phyloP scores from a whole-genome alignment of 2,329 filamentous ascomycete species.

The Coleophoma cylindrospora region DNA sequence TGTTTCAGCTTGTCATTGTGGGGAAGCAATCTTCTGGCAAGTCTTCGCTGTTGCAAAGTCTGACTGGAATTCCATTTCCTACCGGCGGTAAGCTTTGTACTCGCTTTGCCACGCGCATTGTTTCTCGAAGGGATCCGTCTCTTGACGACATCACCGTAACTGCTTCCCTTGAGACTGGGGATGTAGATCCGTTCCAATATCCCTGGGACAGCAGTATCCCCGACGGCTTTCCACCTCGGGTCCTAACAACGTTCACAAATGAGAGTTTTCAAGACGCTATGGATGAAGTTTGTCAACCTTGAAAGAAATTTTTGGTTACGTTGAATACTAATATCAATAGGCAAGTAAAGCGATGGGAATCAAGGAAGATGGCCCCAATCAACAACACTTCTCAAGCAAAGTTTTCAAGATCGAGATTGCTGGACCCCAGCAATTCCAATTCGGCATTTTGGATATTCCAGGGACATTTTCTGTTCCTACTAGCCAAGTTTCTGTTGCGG shows the following conservation, averaged over 20 bases:
- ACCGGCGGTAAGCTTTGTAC: conserved; percentile 28
- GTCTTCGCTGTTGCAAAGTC: conserved; percentile 30
- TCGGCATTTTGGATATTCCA: conserved; percentile 33
- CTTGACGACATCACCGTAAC: conserved; percentile 22
- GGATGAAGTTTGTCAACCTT: conserved; percentile 20
- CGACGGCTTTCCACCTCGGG: conserved; percentile 9
- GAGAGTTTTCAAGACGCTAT: conserved; percentile 25
- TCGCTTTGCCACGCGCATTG: conserved; percentile 32
- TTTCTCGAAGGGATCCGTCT: conserved; percentile 26
- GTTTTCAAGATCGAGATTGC: conserved; percentile 32
- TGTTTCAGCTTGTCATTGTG: conserved; percentile 29
- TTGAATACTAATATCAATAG: conserved; percentile 1
- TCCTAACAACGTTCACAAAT: conserved; percentile 16
- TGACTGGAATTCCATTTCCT: conserved; percentile 33
- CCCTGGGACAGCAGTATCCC: conserved; percentile 15
- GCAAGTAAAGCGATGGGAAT: conserved; percentile 27
- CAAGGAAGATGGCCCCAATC: conserved; percentile 11
- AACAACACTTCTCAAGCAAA: conserved; percentile 31
- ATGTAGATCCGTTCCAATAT: conserved; percentile 9
- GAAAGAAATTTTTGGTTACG: background rate
- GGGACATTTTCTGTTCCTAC: conserved; percentile 24
- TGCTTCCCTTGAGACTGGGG: conserved; percentile 23
- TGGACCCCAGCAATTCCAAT: conserved; percentile 29
- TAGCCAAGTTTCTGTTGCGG: conserved; percentile 21
- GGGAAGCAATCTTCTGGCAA: conserved; percentile 33